Evolutionary conservation across 2,329 filamentous ascomycete genomes (phyloP).

Genomic region (Ophiocordyceps sinensis): DNA sequence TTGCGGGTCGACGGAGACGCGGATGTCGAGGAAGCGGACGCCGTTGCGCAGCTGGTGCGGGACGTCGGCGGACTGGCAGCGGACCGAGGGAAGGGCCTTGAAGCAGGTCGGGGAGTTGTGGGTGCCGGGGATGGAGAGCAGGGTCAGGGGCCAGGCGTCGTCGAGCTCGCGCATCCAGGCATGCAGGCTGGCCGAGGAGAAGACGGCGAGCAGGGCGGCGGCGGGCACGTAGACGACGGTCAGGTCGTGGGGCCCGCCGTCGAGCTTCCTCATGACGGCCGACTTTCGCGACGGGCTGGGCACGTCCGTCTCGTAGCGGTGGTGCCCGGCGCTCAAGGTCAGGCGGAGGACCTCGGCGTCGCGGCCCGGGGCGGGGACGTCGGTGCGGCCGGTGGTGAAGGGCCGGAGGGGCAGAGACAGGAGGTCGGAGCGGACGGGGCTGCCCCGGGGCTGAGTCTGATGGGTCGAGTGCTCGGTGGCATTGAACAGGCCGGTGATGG

Average conservation of each 20-base stretch:
- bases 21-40: conserved; percentile 86
- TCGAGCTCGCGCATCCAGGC: conserved; percentile 71
- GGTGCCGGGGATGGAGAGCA: conserved; percentile 83
- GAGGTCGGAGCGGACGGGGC: conserved; percentile 33
- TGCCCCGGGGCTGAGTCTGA: conserved; percentile 24
- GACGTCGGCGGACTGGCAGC: conserved; percentile 74
- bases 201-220: conserved; percentile 45
- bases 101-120: conserved; percentile 87
- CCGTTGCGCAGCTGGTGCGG: conserved; percentile 73
- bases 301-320: conserved; percentile 54
- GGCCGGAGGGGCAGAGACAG: conserved; percentile 49
- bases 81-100: conserved; percentile 76
- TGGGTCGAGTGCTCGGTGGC: conserved; percentile 14
- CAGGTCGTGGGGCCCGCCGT: conserved; percentile 37
- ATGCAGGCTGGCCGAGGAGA: conserved; percentile 54
- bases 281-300: conserved; percentile 48
- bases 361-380: conserved; percentile 44
- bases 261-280: conserved; percentile 43
- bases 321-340: conserved; percentile 48
- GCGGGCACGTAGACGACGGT: conserved; percentile 51
- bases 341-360: conserved; percentile 57
- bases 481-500: conserved; percentile 31
- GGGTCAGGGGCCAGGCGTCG: conserved; percentile 58
- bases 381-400: conserved; percentile 45
- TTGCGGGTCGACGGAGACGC: conserved; percentile 42